Evolutionary conservation across 2,329 filamentous ascomycete genomes (phyloP).

Genomic region (Dactylellina leptospora): DNA sequence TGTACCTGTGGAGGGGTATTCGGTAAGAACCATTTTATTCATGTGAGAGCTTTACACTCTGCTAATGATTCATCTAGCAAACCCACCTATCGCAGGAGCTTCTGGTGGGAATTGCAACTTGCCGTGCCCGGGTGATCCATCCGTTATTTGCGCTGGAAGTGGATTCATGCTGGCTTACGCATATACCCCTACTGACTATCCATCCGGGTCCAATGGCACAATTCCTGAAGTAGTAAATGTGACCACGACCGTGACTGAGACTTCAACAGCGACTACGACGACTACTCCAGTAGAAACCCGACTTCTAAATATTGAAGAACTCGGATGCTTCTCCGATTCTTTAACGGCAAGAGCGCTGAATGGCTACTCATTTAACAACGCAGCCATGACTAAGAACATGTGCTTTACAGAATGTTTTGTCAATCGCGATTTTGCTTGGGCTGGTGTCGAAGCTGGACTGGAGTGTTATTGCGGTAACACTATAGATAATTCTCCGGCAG

Average conservation of each 20-base stretch:
- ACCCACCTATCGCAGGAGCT: neutral
- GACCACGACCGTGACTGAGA: neutral
- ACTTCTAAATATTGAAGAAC: neutral
- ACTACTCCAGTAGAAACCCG: neutral
- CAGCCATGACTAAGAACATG: too few relatives aligned
- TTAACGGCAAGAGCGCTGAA: neutral
- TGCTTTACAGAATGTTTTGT: too few relatives aligned
- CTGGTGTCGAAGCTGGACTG: too few relatives aligned
- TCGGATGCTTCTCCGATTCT: neutral
- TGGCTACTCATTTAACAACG: too few relatives aligned
- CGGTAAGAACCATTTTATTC: too few relatives aligned
- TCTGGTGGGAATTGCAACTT: neutral
- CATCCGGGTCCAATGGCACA: conserved; percentile 5
- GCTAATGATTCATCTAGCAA: too few relatives aligned
- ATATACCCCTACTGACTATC: neutral
- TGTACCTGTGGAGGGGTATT: neutral
- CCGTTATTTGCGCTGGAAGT: neutral
- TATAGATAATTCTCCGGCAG: too few relatives aligned
- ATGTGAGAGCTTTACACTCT: too few relatives aligned
- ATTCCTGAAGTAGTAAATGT: neutral
- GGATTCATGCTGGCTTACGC: neutral
- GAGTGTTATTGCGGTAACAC: too few relatives aligned
- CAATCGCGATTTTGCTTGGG: too few relatives aligned
- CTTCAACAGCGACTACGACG: neutral
- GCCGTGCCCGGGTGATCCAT: neutral